Conservation (phyloP, 2,329 filamentous ascomycete genomes). For the Emydomyces testavorans region DNA sequence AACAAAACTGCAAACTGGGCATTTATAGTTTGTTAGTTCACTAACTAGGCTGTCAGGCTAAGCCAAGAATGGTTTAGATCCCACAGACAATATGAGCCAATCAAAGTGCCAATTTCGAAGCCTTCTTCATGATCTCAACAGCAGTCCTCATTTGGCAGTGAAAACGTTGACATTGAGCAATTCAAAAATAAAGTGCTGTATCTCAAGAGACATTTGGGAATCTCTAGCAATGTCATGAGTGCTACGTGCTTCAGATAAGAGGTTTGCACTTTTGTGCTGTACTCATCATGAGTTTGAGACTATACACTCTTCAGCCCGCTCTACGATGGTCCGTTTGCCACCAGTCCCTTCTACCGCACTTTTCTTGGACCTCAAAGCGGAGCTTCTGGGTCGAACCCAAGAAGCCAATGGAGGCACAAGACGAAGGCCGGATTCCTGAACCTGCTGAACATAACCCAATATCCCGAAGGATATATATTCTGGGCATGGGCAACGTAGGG, state of each 20-base stretch:
- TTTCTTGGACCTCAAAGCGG: background rate
- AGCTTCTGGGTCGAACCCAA: background rate
- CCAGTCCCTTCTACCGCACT: background rate
- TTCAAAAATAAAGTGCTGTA: too few relatives aligned
- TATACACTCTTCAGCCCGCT: background rate
- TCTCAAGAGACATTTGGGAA: too few relatives aligned
- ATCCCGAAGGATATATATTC: constrained; percentile 53
- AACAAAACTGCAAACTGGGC: too few relatives aligned
- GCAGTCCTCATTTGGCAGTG: too few relatives aligned
- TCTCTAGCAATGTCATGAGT: background rate
- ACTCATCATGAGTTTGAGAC: background rate
- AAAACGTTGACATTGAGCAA: too few relatives aligned
- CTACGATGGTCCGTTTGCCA: background rate
- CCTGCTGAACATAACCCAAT: constrained; percentile 2
- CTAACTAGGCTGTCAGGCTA: background rate
- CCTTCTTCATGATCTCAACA: background rate
- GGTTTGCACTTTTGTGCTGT: background rate
- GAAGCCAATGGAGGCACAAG: constrained; percentile 2
- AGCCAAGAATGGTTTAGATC: background rate
- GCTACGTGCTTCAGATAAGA: background rate
- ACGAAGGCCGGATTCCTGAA: constrained; percentile 2
- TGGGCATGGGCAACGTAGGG: constrained; percentile 73
- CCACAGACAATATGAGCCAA: background rate
- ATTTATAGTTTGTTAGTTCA: too few relatives aligned
- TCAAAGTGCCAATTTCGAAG: background rate